Evolutionary conservation across 1,284 basidiomycete species (phyloP), one percentile per base, ranked within the genome.

Genomic region (Microbotryum violaceum): DNA sequence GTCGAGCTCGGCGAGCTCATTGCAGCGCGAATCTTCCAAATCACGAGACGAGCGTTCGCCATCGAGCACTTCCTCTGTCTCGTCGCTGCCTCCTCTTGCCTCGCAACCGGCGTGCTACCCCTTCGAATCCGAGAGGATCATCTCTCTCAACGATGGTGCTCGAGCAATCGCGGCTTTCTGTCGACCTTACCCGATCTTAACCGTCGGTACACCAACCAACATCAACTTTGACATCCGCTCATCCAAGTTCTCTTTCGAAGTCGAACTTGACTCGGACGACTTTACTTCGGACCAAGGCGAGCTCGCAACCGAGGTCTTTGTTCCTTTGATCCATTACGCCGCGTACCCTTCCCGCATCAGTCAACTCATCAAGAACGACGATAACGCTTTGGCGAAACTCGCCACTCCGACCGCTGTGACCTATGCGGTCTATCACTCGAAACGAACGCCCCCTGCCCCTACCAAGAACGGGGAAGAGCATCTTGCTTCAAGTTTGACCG

Each of bases 101-200:
- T 29, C 37, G 49, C 55, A 9, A 52, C 60, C 16, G n/a, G 55
- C 42, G 33, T 49, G 33, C 70, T 71, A 60, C 10, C 58, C 64
- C 20, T 59, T 58, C 31, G 57, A 64, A n/a, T 59, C 64, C 14
- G 37, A 42, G 12, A 42, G 16, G 65, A 56, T 74, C 74, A 51
- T 75, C 73, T 42, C 37, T 16, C 33, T 74, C 62, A 70, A 71
- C 67, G 56, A 75, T 74, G 92, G 92, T 14, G 63, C 70, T 1
- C 62, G 92, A 20, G 91, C 91, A 0, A 79, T 86, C 21, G 82
- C 83, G 21, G 90, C 91, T 0, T 91, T 93, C 76, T 82, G 82
- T 59, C 79, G 92, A 2, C 91, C 92, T 0, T 92, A 82, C 76
- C 89, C 91, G 0, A 76, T 80, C 9, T 85, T 83, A 16, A 82